Conservation (phyloP, 2,329 filamentous ascomycete genomes). For the Phialophora expanda region DNA sequence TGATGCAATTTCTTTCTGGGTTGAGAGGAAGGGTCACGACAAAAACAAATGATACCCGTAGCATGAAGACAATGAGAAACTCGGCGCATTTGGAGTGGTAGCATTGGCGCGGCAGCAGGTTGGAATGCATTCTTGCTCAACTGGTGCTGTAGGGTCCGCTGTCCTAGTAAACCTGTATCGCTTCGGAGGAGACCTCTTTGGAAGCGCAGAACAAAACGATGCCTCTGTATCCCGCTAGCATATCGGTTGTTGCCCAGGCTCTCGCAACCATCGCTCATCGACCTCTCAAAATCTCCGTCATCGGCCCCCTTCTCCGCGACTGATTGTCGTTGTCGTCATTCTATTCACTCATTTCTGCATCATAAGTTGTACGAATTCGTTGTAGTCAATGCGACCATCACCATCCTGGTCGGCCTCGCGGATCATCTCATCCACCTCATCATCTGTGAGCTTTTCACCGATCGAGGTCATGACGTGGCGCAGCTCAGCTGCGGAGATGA, state of each 20-base stretch:
- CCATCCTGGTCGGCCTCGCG: slow-evolving; percentile 88
- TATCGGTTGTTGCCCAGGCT: background rate
- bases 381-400: slow-evolving; percentile 88
- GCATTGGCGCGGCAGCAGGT: background rate
- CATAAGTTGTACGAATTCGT: slow-evolving; percentile 93
- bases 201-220: slow-evolving; percentile 8
- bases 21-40: background rate
- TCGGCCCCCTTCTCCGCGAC: slow-evolving; percentile 9
- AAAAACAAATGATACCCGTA: slow-evolving; percentile 13
- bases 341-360: slow-evolving; percentile 77
- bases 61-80: background rate
- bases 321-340: slow-evolving; percentile 17
- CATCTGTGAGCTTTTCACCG: slow-evolving; percentile 87
- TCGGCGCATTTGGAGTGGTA: background rate
- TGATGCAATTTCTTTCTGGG: background rate
- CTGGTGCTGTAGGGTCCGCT: background rate
- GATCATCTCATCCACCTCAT: slow-evolving; percentile 93
- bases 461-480: slow-evolving; percentile 93
- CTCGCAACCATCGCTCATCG: background rate
- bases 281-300: slow-evolving; percentile 12
- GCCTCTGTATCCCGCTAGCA: slow-evolving; percentile 10
- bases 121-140: slow-evolving; percentile 8
- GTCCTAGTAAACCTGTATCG: slow-evolving; percentile 5
- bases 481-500: slow-evolving; percentile 85
- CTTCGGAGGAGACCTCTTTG: slow-evolving; percentile 1